Percentiles rank a stretch among this genome's conserved stretches.
phyloP scores from a whole-genome alignment of 2,329 filamentous ascomycete genomes.

The Pyricularia pennisetigena region DNA sequence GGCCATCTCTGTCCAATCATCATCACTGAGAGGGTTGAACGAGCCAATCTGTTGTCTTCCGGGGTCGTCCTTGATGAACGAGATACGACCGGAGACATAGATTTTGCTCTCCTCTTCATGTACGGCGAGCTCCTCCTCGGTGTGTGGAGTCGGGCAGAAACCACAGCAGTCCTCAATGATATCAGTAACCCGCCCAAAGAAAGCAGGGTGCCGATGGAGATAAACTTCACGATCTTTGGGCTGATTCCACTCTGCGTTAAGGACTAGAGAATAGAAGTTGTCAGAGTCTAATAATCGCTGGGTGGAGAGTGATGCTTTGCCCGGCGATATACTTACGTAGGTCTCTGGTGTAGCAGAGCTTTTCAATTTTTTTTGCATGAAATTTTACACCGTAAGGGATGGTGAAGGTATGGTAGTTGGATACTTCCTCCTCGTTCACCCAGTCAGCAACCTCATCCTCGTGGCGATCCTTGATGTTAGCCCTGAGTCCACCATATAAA shows the following conservation, averaged over 20 bases:
- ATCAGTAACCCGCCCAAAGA: conserved; percentile 68
- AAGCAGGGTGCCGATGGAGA: conserved; percentile 75
- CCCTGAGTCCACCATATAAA: conserved; percentile 30
- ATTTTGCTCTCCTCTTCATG: conserved; percentile 64
- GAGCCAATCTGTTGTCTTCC: conserved; percentile 62
- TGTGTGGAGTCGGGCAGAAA: conserved; percentile 59
- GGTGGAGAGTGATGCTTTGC: too few relatives aligned
- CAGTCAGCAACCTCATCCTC: conserved; percentile 80
- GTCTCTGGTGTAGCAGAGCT: conserved; percentile 72
- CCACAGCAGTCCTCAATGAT: conserved; percentile 77
- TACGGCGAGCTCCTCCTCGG: conserved; percentile 60
- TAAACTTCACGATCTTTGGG: conserved; percentile 64
- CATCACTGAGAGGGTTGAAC: conserved; percentile 72
- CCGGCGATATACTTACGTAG: conserved; percentile 29
- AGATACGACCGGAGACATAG: conserved; percentile 64
- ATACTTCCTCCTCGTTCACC: conserved; percentile 66
- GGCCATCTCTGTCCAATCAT: conserved; percentile 87
- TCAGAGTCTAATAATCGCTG: not conserved
- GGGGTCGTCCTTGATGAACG: conserved; percentile 72
- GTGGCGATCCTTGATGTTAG: conserved; percentile 67
- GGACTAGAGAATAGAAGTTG: conserved; percentile 29
- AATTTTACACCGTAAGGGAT: conserved; percentile 56
- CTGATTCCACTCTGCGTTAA: conserved; percentile 84
- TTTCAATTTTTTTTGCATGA: conserved; percentile 65
- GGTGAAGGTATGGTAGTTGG: conserved; percentile 70